phyloP scores from a whole-genome alignment of 108 stramenopile species.

The Thalassiosira profunda region DNA sequence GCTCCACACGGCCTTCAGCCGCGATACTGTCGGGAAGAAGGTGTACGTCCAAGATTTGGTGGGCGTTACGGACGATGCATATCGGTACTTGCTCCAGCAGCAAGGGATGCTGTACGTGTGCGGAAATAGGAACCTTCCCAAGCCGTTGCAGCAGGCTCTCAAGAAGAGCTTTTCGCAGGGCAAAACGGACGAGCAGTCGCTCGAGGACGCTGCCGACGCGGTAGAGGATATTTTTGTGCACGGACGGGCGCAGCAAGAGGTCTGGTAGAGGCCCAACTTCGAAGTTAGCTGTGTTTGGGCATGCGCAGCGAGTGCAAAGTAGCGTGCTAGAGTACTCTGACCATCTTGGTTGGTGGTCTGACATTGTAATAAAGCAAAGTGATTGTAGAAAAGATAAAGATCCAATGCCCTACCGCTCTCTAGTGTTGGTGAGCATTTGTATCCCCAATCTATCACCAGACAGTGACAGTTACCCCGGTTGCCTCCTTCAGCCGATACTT shows the following conservation, averaged over 20 bases:
- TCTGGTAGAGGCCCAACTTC: no score
- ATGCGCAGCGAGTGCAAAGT: no score
- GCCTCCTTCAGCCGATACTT: slow-evolving; percentile 29
- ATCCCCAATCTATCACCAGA: no score
- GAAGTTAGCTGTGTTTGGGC: no score
- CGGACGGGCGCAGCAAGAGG: slow-evolving; percentile 65
- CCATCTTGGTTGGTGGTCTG: no score
- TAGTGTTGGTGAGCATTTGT: no score
- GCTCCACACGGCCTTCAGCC: slow-evolving; percentile 86
- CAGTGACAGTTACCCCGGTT: no score
- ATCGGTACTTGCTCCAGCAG: slow-evolving; percentile 34
- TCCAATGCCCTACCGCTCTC: no score
- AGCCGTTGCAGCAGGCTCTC: slow-evolving; percentile 55
- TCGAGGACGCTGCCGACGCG: slow-evolving; percentile 39
- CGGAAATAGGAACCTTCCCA: slow-evolving; percentile 71
- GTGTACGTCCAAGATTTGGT: slow-evolving; percentile 93
- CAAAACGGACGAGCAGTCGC: slow-evolving; percentile 23
- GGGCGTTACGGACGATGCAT: slow-evolving; percentile 57
- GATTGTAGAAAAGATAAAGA: no score
- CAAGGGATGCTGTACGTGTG: slow-evolving; percentile 74
- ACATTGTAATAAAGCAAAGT: no score
- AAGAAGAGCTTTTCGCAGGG: slow-evolving; percentile 47
- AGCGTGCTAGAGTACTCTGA: no score
- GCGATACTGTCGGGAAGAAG: slow-evolving; percentile 77
- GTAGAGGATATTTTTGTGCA: slow-evolving; percentile 63